phyloP scores from a whole-genome alignment of 2,329 filamentous ascomycete species.

The Dothistroma septosporum region DNA sequence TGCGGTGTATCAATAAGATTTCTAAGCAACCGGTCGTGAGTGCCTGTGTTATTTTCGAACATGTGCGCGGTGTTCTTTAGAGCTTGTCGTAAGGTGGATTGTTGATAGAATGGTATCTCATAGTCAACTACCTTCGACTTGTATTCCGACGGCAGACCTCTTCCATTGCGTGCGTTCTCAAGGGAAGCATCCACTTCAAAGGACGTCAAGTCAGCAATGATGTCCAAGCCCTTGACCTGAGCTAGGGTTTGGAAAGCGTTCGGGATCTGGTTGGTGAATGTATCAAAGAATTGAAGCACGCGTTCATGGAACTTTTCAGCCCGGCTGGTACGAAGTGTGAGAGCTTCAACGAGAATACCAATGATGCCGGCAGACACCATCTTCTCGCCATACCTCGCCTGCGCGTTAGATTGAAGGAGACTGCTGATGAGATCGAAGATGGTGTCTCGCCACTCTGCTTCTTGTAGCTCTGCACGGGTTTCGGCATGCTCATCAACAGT shows the following conservation, averaged over 20 bases:
- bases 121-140: slow-evolving; percentile 86
- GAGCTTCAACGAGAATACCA: slow-evolving; percentile 81
- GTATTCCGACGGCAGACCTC: slow-evolving; percentile 67
- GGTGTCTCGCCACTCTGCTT: slow-evolving; percentile 85
- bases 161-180: slow-evolving; percentile 60
- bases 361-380: slow-evolving; percentile 87
- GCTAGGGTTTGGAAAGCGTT: slow-evolving; percentile 82
- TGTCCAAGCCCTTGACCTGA: slow-evolving; percentile 76
- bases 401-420: slow-evolving; percentile 55
- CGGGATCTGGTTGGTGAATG: slow-evolving; percentile 72
- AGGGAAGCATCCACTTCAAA: slow-evolving; percentile 71
- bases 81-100: slow-evolving; percentile 87
- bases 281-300: slow-evolving; percentile 83
- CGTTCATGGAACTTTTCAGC: slow-evolving; percentile 80
- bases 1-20: slow-evolving; percentile 93
- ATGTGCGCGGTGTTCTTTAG: slow-evolving; percentile 96
- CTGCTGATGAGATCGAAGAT: slow-evolving; percentile 84
- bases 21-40: slow-evolving; percentile 82
- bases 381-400: slow-evolving; percentile 65
- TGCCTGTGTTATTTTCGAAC: slow-evolving; percentile 76
- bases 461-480: slow-evolving; percentile 55
- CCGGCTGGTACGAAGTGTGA: slow-evolving; percentile 74
- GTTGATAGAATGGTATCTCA: slow-evolving; percentile 85
- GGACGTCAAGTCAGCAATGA: slow-evolving; percentile 81
- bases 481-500: slow-evolving; percentile 55